Evolutionary conservation across 2,329 filamentous ascomycete species (phyloP).

Genomic region (Domatiomyces globalis): DNA sequence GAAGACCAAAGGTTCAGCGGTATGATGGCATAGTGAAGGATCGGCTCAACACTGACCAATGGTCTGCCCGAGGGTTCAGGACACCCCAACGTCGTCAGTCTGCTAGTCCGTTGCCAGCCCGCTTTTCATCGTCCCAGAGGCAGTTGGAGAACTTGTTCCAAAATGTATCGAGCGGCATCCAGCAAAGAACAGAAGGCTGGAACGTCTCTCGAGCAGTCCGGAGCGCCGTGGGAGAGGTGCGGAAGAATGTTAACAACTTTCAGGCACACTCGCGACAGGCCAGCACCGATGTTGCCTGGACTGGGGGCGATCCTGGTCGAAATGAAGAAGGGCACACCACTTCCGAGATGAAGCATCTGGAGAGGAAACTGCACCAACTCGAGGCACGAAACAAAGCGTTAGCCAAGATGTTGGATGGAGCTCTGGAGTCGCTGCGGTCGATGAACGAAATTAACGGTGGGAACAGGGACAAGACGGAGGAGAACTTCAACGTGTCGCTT

Average conservation of each 20-base stretch:
- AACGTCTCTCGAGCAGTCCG: conserved; percentile 35
- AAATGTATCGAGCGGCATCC: conserved; percentile 35
- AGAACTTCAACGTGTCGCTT: conserved; percentile 26
- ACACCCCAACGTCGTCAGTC: conserved; percentile 19
- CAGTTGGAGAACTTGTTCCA: conserved; percentile 34
- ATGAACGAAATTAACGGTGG: conserved; percentile 21
- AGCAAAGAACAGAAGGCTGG: conserved; percentile 35
- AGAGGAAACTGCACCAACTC: conserved; percentile 21
- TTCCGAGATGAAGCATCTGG: background rate
- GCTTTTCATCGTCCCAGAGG: conserved; percentile 25
- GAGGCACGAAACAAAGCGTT: conserved; percentile 29
- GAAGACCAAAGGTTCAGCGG: conserved; percentile 23
- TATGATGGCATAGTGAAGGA: conserved; percentile 11
- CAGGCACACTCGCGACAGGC: conserved; percentile 21
- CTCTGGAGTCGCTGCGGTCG: conserved; percentile 27
- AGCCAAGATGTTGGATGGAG: conserved; percentile 28
- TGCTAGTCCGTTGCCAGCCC: conserved; percentile 25
- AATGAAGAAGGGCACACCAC: background rate
- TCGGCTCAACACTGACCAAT: conserved; percentile 7
- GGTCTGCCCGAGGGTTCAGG: conserved; percentile 12
- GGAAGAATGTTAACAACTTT: conserved; percentile 33
- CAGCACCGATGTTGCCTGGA: conserved; percentile 6
- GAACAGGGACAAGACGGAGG: conserved; percentile 10
- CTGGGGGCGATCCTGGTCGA: background rate
- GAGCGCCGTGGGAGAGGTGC: conserved; percentile 34